Conservation (phyloP, 2,329 filamentous ascomycete genomes). For the Botrytis fragariae region DNA sequence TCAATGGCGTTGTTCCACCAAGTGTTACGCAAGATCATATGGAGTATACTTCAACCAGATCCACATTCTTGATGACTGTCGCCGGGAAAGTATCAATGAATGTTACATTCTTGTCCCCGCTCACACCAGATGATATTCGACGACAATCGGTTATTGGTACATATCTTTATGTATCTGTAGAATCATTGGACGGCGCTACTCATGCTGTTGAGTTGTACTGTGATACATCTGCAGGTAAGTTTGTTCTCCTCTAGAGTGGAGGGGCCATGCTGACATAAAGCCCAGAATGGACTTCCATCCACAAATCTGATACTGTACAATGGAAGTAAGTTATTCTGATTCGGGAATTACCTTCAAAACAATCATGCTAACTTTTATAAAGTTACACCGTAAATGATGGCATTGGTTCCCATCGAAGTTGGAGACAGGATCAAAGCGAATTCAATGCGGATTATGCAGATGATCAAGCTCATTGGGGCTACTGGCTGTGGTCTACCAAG, state of each 20-base stretch:
- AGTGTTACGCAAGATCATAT: slow-evolving; percentile 60
- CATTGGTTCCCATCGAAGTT: slow-evolving; percentile 30
- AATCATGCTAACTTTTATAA: slow-evolving; percentile 47
- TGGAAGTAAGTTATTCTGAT: slow-evolving; percentile 63
- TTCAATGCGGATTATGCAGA: slow-evolving; percentile 36
- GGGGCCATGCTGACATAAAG: not conserved
- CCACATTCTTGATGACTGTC: slow-evolving; percentile 66
- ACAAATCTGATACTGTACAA: slow-evolving; percentile 52
- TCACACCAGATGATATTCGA: slow-evolving; percentile 65
- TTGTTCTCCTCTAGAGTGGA: not conserved
- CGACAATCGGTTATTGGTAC: slow-evolving; percentile 69
- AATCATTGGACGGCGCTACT: slow-evolving; percentile 57
- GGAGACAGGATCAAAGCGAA: slow-evolving; percentile 32
- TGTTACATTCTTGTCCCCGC: slow-evolving; percentile 68
- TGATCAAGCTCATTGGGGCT: slow-evolving; percentile 72
- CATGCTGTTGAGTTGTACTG: slow-evolving; percentile 70
- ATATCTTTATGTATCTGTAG: slow-evolving; percentile 64
- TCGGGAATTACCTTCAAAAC: slow-evolving; percentile 49
- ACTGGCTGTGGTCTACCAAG: slow-evolving; percentile 72
- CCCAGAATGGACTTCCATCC: slow-evolving; percentile 68
- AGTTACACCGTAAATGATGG: slow-evolving; percentile 32
- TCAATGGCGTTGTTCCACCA: slow-evolving; percentile 42
- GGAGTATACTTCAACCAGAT: slow-evolving; percentile 70
- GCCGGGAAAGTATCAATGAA: slow-evolving; percentile 60
- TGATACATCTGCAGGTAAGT: slow-evolving; percentile 66